Percentiles rank a stretch among this genome's conserved stretches.
phyloP scores from a whole-genome alignment of 2,329 filamentous ascomycete species.

The Pestalotiopsis sp. region DNA sequence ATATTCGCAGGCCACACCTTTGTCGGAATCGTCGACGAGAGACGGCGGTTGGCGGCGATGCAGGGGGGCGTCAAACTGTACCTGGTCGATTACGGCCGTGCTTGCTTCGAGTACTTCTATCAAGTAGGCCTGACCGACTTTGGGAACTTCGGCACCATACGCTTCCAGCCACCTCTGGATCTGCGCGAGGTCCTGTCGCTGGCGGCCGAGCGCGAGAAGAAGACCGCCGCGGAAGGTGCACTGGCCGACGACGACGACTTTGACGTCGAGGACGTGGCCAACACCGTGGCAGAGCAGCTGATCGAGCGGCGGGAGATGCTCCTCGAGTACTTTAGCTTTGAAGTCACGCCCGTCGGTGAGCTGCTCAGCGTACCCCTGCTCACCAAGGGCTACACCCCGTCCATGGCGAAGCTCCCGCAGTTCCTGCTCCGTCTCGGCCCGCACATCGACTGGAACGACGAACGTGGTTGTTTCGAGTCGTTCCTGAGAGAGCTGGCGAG shows the following conservation, averaged over 20 bases:
- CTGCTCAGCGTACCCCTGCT: slow-evolving; percentile 81
- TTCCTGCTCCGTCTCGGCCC: slow-evolving; percentile 90
- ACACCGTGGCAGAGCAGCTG: slow-evolving; percentile 68
- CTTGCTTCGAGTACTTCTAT: slow-evolving; percentile 90
- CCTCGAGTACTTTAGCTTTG: slow-evolving; percentile 86
- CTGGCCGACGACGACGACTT: slow-evolving; percentile 54
- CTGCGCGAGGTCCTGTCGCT: slow-evolving; percentile 72
- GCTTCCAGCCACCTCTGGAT: slow-evolving; percentile 75
- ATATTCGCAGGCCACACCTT: slow-evolving; percentile 88
- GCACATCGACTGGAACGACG: slow-evolving; percentile 82
- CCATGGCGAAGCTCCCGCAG: slow-evolving; percentile 81
- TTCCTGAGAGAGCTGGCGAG: slow-evolving; percentile 85
- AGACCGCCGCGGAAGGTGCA: slow-evolving; percentile 33
- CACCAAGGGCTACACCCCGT: slow-evolving; percentile 85
- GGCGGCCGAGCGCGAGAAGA: slow-evolving; percentile 72
- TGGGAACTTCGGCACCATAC: slow-evolving; percentile 87
- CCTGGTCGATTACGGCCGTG: slow-evolving; percentile 88
- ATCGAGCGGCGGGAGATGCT: slow-evolving; percentile 83
- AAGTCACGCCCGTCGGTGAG: slow-evolving; percentile 77
- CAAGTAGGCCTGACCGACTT: slow-evolving; percentile 94
- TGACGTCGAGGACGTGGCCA: slow-evolving; percentile 67
- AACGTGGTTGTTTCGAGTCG: slow-evolving; percentile 82
- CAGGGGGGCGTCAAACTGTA: slow-evolving; percentile 92
- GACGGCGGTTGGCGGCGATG: slow-evolving; percentile 84
- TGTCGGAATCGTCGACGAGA: slow-evolving; percentile 88